Percentiles rank a stretch among this genome's conserved stretches.
These are phyloP conservation scores for Gymnopilus junonius DNA, from an alignment of 768 basidiomycete genomes.

Conservation along the genomic window DNA sequence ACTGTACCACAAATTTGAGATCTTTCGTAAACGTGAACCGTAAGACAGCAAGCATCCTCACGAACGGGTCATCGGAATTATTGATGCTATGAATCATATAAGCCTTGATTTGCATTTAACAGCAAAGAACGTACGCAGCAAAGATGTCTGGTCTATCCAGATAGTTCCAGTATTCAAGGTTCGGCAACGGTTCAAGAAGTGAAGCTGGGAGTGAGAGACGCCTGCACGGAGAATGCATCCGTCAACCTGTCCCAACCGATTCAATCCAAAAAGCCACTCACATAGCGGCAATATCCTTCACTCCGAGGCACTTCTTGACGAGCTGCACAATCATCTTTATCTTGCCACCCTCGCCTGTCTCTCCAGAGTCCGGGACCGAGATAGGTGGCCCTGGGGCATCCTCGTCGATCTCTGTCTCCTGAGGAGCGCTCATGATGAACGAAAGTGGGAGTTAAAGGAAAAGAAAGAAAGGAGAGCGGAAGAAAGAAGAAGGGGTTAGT, in stretches of 20 bases:
- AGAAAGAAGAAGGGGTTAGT: background rate
- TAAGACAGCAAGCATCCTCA: conserved; percentile 91
- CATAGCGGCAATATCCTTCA: conserved; percentile 96
- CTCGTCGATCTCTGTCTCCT: conserved; percentile 37
- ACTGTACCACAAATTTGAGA: conserved; percentile 84
- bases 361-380: conserved; percentile 70
- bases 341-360: conserved; percentile 86
- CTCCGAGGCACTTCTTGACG: conserved; percentile 89
- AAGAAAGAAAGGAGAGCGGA: conserved; percentile 4
- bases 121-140: conserved; percentile 71
- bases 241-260: background rate
- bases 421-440: conserved; percentile 11
- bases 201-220: conserved; percentile 93
- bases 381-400: conserved; percentile 61
- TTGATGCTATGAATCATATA: conserved; percentile 67
- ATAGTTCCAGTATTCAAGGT: conserved; percentile 96
- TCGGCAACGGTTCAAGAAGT: conserved; percentile 90
- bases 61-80: conserved; percentile 89
- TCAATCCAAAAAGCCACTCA: conserved; percentile 43
- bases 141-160: conserved; percentile 91
- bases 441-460: background rate
- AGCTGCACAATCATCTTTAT: conserved; percentile 93
- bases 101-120: background rate
- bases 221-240: conserved; percentile 44
- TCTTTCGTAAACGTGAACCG: conserved; percentile 92